Evolutionary conservation across 257 asterid genomes (phyloP).

Genomic region (Solanum appendiculatum): DNA sequence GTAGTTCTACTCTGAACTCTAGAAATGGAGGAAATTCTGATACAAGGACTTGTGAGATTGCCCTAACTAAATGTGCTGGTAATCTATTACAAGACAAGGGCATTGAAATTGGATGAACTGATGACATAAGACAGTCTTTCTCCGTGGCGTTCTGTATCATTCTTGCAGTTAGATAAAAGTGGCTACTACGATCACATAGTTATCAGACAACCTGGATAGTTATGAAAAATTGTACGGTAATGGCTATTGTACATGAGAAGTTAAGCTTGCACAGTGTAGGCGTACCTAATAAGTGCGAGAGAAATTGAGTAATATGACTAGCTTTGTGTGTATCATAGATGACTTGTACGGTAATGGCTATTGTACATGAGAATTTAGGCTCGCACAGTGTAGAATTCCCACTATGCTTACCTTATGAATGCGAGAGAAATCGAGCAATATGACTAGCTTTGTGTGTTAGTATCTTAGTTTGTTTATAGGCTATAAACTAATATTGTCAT

Average conservation of each 20-base stretch:
- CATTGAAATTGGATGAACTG: neutral
- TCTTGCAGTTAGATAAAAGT: neutral
- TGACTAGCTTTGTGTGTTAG: neutral
- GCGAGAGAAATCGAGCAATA: neutral
- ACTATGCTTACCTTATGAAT: neutral
- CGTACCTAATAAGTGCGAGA: neutral
- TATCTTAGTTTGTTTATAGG: neutral
- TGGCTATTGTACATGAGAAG: neutral
- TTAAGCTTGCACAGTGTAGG: neutral
- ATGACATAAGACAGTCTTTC: neutral
- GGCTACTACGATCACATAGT: neutral
- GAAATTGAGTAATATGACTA: neutral
- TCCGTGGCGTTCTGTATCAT: neutral
- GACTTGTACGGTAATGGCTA: neutral
- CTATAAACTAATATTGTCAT: neutral
- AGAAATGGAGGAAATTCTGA: neutral
- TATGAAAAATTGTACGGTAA: neutral
- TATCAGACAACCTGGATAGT: neutral
- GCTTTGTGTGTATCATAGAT: neutral
- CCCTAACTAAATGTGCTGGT: no score
- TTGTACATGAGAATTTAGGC: neutral
- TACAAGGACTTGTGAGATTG: neutral
- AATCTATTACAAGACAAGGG: neutral
- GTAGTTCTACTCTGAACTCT: neutral
- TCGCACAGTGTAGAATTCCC: no score